Conservation (phyloP, 768 basidiomycete genomes). For the Pleurotus tuber-regium region DNA sequence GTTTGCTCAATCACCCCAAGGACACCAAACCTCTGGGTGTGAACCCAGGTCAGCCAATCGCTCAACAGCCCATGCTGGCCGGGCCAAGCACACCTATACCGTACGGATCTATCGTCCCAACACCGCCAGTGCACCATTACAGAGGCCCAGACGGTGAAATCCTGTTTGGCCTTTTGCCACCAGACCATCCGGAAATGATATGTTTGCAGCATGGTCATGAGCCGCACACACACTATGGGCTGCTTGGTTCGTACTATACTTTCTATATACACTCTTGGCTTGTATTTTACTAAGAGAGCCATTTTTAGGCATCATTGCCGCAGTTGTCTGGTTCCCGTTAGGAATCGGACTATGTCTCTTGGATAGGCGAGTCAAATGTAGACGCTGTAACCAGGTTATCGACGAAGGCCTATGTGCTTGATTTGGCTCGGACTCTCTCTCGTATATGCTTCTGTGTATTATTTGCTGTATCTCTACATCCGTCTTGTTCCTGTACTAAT, state of each 20-base stretch:
- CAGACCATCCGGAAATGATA: conserved; percentile 80
- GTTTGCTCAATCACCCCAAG: neutral
- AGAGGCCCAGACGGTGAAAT: conserved; percentile 41
- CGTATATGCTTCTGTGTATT: no score
- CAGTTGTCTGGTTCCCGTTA: conserved; percentile 83
- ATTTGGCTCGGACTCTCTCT: no score
- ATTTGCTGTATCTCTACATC: no score
- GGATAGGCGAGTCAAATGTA: conserved; percentile 68
- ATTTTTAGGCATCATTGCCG: conserved; percentile 67
- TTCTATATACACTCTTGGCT: no score
- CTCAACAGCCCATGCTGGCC: neutral
- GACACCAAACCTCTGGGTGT: neutral
- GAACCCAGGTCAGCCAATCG: no score
- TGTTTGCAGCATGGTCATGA: conserved; percentile 76
- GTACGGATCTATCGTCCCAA: conserved; percentile 21
- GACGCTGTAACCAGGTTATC: conserved; percentile 42
- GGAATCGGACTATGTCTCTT: conserved; percentile 77
- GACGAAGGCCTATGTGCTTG: conserved; percentile 43
- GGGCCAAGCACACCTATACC: conserved; percentile 17
- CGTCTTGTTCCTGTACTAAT: no score
- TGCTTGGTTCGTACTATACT: conserved; percentile 62
- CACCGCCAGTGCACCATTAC: conserved; percentile 67
- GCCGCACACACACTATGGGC: conserved; percentile 59
- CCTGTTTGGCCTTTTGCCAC: conserved; percentile 52
- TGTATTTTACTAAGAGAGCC: no score